These are phyloP conservation scores for Metschnikowia kofuensis DNA, from an alignment of 805 yeast genomes.

Conservation along the genomic window DNA sequence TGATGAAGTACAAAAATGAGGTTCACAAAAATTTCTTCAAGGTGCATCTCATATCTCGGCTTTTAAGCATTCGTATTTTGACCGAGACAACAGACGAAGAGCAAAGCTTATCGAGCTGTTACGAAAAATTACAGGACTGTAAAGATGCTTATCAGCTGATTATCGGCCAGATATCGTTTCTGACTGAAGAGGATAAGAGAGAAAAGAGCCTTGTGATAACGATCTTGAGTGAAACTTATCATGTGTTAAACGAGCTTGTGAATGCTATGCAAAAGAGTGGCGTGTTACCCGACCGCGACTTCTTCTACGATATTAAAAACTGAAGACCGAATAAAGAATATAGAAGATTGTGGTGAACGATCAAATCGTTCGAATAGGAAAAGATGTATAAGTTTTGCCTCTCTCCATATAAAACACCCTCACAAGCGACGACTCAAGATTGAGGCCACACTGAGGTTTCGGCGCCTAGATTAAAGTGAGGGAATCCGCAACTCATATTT, in stretches of 20 bases:
- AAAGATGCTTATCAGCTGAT: slow-evolving; percentile 19
- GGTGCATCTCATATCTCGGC: slow-evolving; percentile 13
- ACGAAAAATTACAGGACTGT: slow-evolving; percentile 12
- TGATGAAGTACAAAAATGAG: slow-evolving; percentile 1
- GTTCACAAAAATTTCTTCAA: slow-evolving; percentile 20
- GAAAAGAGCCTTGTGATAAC: slow-evolving; percentile 23
- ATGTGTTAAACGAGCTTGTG: slow-evolving; percentile 20
- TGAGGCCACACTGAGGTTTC: too few relatives aligned
- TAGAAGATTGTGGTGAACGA: too few relatives aligned
- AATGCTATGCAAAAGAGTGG: slow-evolving; percentile 22
- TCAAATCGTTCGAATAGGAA: too few relatives aligned
- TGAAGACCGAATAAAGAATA: too few relatives aligned
- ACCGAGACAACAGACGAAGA: not conserved
- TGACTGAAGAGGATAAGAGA: slow-evolving; percentile 6
- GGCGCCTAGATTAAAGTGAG: too few relatives aligned
- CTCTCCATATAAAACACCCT: too few relatives aligned
- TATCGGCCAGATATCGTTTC: slow-evolving; percentile 19
- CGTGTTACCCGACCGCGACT: slow-evolving; percentile 20
- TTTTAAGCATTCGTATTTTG: not conserved
- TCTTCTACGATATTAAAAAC: slow-evolving; percentile 18
- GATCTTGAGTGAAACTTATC: slow-evolving; percentile 24
- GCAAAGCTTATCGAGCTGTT: slow-evolving; percentile 10
- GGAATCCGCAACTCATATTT: too few relatives aligned
- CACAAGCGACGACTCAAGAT: too few relatives aligned
- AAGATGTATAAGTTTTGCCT: too few relatives aligned